Base-by-base conservation (phyloP, 352 stramenopile species). In the Globisporangium radiosum region DNA sequence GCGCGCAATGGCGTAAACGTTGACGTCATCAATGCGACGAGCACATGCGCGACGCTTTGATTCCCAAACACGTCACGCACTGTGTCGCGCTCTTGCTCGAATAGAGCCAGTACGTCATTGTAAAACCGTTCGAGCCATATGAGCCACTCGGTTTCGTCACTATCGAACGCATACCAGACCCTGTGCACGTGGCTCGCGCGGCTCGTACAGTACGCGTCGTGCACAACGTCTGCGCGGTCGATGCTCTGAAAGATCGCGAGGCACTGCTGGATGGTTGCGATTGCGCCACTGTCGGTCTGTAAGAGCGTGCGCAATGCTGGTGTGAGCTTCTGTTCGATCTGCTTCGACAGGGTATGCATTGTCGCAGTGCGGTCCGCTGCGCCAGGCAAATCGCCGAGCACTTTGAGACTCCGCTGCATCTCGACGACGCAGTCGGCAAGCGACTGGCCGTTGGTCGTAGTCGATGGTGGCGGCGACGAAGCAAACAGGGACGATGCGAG, bases 41-140 rank as follows among this genome's bases (percentile, higher is more conserved):
- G 67, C 45, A 88, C 59, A 47, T 13, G 25, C 9, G 62, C 17
- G 9, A 70, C 53, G n/a, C 50, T 53, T 7, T 71, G 59, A 0
- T 50, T 6, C 1, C 72, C 72, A 59, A 90, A 92, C 42, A 92
- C 66, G 39, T 84, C 74, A 15, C 47, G 60, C 5, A 66, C 64
- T 47, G 76, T 66, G 11, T 65, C 59, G 33, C 57, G 76, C 56
- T 92, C 82, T 4, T 68, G 70, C 62, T 84, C 70, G 33, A 92
- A 56, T 76, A 88, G 80, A 5, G 60, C 63, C 15, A 79, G 43
- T 48, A 88, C 71, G 39, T 88, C 64, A 11, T 11, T 56, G 57
- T 88, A 91, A 17, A 91, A 91, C 0, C 38, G 61, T 6, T 80
- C 70, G 4, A 91, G 65, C 78, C 79, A 89, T 6, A 13, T 0